phyloP scores from a whole-genome alignment of 495 filamentous ascomycete species.

The Chlorociboria aeruginascens region DNA sequence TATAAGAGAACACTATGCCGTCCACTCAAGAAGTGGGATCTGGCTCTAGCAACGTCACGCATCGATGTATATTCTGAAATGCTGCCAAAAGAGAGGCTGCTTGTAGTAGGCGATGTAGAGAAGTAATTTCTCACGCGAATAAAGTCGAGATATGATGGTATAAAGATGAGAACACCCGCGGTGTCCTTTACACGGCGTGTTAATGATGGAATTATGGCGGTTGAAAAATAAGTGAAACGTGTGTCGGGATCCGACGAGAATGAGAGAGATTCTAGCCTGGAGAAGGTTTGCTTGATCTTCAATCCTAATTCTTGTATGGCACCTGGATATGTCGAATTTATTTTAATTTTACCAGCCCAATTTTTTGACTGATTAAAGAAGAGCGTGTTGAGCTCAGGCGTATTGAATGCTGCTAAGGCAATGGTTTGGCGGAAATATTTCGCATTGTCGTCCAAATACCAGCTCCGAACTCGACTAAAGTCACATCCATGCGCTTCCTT shows the following conservation, averaged over 20 bases:
- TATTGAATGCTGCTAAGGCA: constrained; percentile 67
- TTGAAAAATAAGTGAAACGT: constrained; percentile 85
- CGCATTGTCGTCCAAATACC: constrained; percentile 84
- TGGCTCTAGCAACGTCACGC: constrained; percentile 65
- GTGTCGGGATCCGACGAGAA: constrained; percentile 68
- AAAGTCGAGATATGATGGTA: constrained; percentile 89
- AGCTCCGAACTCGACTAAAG: constrained; percentile 78
- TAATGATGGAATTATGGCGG: constrained; percentile 63
- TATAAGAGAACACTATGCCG: constrained; percentile 77
- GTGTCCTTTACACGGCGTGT: constrained; percentile 39
- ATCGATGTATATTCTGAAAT: constrained; percentile 79
- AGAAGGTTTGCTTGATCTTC: constrained; percentile 75
- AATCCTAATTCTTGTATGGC: constrained; percentile 53
- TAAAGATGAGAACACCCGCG: constrained; percentile 64
- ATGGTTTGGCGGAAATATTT: constrained; percentile 74
- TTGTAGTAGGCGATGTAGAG: constrained; percentile 54
- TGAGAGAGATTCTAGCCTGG: constrained; percentile 63
- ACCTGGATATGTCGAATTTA: constrained; percentile 52
- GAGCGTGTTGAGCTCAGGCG: constrained; percentile 76
- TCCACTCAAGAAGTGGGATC: constrained; percentile 77
- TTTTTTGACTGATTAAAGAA: constrained; percentile 69
- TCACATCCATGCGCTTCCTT: constrained; percentile 87
- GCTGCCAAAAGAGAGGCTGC: constrained; percentile 63
- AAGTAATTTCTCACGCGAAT: constrained; percentile 87
- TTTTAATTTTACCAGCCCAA: constrained; percentile 61